A percentile compares a stretch with the other conserved stretches of the same genome.
Evolutionary conservation across 2,329 filamentous ascomycete species (phyloP).

Genomic region (Clonostachys chloroleuca): DNA sequence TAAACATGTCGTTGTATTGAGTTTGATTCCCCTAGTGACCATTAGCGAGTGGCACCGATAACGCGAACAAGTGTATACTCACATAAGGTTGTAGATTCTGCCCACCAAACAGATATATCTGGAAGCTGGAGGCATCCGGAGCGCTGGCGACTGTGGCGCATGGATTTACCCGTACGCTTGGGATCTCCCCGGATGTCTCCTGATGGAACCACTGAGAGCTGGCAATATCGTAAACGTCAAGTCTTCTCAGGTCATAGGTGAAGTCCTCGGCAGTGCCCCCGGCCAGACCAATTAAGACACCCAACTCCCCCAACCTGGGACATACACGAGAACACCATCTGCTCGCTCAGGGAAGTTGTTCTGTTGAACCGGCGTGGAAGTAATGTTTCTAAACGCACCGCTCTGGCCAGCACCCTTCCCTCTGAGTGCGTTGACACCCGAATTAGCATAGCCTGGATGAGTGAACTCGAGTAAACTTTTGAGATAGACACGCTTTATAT

Average conservation of each 20-base stretch:
- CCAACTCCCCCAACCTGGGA: conserved; percentile 68
- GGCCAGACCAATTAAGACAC: conserved; percentile 67
- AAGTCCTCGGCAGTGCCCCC: conserved; percentile 68
- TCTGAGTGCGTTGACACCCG: conserved; percentile 51
- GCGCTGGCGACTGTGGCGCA: conserved; percentile 59
- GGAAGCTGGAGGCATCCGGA: conserved; percentile 69
- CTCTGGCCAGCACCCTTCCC: conserved; percentile 52
- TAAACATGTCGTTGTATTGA: conserved; percentile 62
- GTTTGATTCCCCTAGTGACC: conserved; percentile 33
- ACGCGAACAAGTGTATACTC: conserved; percentile 8
- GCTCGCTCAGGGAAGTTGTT: conserved; percentile 67
- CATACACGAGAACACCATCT: conserved; percentile 67
- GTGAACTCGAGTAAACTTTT: conserved; percentile 74
- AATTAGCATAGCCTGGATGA: conserved; percentile 64
- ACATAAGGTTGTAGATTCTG: conserved; percentile 66
- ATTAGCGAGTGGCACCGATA: conserved; percentile 1
- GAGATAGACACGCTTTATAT: conserved; percentile 61
- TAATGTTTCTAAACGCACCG: conserved; percentile 71
- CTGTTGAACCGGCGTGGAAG: conserved; percentile 63
- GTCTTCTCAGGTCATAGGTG: conserved; percentile 42
- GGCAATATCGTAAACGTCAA: conserved; percentile 67
- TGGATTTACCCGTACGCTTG: conserved; percentile 49
- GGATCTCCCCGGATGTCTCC: conserved; percentile 46
- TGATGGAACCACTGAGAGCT: conserved; percentile 58
- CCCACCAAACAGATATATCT: conserved; percentile 75